These are phyloP conservation scores for Tetracladium setigerum DNA, from an alignment of 495 filamentous ascomycete species.

Conservation along the genomic window DNA sequence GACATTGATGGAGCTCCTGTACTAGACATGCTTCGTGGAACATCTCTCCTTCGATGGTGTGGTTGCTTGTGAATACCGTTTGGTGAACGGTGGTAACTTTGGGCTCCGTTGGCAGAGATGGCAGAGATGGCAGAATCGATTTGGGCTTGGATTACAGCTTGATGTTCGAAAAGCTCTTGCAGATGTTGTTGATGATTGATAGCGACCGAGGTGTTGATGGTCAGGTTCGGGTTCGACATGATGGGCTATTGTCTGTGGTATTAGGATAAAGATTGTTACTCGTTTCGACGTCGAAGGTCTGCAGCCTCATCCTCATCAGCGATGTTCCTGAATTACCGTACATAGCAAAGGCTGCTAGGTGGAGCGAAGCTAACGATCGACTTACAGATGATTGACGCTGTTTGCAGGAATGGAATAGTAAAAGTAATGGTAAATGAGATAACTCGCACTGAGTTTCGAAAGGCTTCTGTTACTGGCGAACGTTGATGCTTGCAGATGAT, in stretches of 20 bases:
- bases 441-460: constrained; percentile 1
- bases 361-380: background rate
- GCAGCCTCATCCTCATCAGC: constrained; percentile 16
- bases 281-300: constrained; percentile 8
- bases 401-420: constrained; percentile 2
- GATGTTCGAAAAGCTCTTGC: constrained; percentile 5
- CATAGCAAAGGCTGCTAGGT: background rate
- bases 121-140: constrained; percentile 8
- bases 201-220: constrained; percentile 7
- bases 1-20: constrained; percentile 16
- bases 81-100: constrained; percentile 9
- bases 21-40: constrained; percentile 19
- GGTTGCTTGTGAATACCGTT: constrained; percentile 12
- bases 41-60: constrained; percentile 14
- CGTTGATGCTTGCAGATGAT: constrained; percentile 5
- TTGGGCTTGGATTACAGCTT: constrained; percentile 15
- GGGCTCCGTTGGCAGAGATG: background rate
- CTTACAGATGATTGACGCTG: constrained; percentile 9
- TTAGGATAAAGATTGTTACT: constrained; percentile 5
- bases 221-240: constrained; percentile 12
- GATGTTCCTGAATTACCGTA: background rate
- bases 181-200: constrained; percentile 1
- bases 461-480: constrained; percentile 4
- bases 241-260: constrained; percentile 3
- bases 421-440: constrained; percentile 2